These are phyloP conservation scores for Jatropha curcas DNA, from an alignment of 345 rosid species.

Conservation along the genomic window DNA sequence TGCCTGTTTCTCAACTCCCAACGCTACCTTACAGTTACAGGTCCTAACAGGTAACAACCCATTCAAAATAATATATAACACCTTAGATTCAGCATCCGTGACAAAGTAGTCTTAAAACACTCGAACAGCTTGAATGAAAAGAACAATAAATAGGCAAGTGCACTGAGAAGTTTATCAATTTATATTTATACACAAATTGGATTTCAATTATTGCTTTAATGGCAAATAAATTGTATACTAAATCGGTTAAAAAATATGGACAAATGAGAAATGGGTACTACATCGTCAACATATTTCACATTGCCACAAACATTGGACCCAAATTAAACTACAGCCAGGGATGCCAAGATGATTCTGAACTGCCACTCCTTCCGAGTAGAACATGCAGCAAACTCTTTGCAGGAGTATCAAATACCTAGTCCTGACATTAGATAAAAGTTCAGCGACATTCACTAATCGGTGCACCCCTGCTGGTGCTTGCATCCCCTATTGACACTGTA, in stretches of 20 bases:
- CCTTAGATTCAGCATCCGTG: no score
- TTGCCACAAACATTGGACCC: conserved; percentile 3
- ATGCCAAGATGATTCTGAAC: conserved; percentile 6
- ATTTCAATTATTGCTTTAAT: conserved; percentile 10
- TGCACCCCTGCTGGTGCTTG: conserved; percentile 59
- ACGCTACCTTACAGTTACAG: no score
- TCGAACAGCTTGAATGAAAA: not conserved
- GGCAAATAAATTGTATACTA: conserved; percentile 7
- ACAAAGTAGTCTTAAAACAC: not conserved
- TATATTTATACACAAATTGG: conserved; percentile 7
- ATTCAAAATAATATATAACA: not conserved
- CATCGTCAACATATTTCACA: not conserved
- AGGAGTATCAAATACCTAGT: not conserved
- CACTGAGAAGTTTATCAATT: not conserved
- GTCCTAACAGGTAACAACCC: no score
- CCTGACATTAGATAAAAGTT: conserved; percentile 8
- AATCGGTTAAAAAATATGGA: conserved; percentile 8
- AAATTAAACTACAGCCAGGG: not conserved
- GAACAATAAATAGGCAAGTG: not conserved
- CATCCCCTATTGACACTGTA: conserved; percentile 84
- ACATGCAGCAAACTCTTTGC: conserved; percentile 6
- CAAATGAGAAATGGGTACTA: not conserved
- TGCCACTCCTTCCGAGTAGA: not conserved
- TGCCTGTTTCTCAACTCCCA: no score
- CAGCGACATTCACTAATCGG: conserved; percentile 33